These are phyloP conservation scores for Boletus insuetus DNA, from an alignment of 768 basidiomycete genomes.

Conservation along the genomic window DNA sequence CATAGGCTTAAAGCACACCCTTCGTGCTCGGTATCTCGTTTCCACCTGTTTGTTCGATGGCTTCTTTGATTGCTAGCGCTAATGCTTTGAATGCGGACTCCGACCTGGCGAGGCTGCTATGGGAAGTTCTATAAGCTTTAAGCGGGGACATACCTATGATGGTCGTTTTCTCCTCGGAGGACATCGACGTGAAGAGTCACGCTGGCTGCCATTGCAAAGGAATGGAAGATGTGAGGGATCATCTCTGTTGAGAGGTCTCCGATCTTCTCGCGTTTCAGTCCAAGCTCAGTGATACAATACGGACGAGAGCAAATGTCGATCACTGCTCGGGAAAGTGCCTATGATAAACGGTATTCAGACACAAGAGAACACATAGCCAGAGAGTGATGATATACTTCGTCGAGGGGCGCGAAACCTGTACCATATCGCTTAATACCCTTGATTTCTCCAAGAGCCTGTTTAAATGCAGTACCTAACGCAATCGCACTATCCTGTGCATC, in stretches of 20 bases:
- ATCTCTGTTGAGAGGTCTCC: slow-evolving; percentile 97
- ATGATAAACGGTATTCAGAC: slow-evolving; percentile 6
- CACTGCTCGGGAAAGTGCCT: slow-evolving; percentile 95
- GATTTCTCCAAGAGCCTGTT: slow-evolving; percentile 91
- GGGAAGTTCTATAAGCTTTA: background rate
- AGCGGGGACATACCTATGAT: slow-evolving; percentile 72
- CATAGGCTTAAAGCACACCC: slow-evolving; percentile 69
- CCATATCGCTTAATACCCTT: slow-evolving; percentile 94
- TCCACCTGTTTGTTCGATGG: slow-evolving; percentile 86
- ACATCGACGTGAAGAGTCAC: slow-evolving; percentile 94
- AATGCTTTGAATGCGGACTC: slow-evolving; percentile 99
- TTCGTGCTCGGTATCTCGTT: slow-evolving; percentile 95
- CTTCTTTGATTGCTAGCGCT: slow-evolving; percentile 91
- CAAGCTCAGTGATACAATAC: slow-evolving; percentile 90
- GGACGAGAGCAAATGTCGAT: slow-evolving; percentile 98
- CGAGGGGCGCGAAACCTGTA: slow-evolving; percentile 93
- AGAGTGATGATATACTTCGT: slow-evolving; percentile 63
- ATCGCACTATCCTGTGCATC: slow-evolving; percentile 81
- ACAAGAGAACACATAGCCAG: background rate
- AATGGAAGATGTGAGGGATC: slow-evolving; percentile 97
- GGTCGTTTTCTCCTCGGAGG: slow-evolving; percentile 93
- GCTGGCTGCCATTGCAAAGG: slow-evolving; percentile 95
- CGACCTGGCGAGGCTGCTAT: slow-evolving; percentile 50
- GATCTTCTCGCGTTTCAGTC: slow-evolving; percentile 84
- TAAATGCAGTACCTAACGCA: slow-evolving; percentile 87